A percentile compares a stretch with the other conserved stretches of the same genome.
Conservation (phyloP, 2,329 filamentous ascomycete genomes). For the Epichloe scottii region DNA sequence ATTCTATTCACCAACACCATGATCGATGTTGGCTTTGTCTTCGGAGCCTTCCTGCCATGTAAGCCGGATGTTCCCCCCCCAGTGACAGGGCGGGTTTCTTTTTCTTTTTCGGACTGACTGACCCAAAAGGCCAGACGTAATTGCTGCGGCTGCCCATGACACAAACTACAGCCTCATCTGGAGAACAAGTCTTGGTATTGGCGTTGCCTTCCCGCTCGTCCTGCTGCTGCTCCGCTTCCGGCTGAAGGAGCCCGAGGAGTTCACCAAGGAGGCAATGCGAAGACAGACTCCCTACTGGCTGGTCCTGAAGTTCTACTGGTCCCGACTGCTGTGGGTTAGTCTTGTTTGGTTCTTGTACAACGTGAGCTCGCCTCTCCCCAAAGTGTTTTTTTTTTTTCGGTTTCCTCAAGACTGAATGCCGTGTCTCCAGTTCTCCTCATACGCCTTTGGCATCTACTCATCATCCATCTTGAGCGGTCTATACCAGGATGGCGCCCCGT, state of each 20-base stretch:
- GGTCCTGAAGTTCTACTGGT: constrained; percentile 57
- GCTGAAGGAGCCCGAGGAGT: constrained; percentile 69
- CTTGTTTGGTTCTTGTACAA: constrained; percentile 47
- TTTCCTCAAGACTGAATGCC: constrained; percentile 38
- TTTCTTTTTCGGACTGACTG: not conserved
- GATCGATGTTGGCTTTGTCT: constrained; percentile 74
- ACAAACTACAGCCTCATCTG: constrained; percentile 62
- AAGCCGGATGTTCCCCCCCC: constrained; percentile 3
- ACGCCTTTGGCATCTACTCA: constrained; percentile 79
- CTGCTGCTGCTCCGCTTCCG: constrained; percentile 60
- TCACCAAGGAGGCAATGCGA: constrained; percentile 57
- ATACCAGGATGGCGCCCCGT: constrained; percentile 42
- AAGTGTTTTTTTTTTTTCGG: no score
- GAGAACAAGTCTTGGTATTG: constrained; percentile 69
- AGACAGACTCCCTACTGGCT: constrained; percentile 42
- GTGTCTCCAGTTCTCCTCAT: constrained; percentile 64
- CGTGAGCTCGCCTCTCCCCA: no score
- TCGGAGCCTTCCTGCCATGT: constrained; percentile 64
- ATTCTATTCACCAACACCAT: constrained; percentile 82
- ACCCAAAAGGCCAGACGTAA: constrained; percentile 23
- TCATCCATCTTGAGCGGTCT: constrained; percentile 41
- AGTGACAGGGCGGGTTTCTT: no score
- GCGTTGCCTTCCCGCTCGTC: constrained; percentile 64
- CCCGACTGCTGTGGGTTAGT: constrained; percentile 53
- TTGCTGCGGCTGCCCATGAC: constrained; percentile 43